These are phyloP conservation scores for Hemileia vastatrix DNA, from an alignment of 1,284 basidiomycete species.

Conservation along the genomic window DNA sequence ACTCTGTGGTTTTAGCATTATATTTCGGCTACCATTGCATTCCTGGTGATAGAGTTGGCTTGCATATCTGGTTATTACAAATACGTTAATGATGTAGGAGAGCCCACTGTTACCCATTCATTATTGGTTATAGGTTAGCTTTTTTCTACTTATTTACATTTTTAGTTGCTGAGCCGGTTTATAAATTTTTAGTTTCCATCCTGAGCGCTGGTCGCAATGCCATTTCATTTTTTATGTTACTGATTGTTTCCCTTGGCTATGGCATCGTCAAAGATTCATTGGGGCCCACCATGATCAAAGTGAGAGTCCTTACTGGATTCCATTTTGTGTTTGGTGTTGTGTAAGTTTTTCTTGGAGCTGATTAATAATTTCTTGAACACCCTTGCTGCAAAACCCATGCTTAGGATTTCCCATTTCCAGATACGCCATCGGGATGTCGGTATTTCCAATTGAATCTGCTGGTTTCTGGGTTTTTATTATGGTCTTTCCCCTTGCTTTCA, in stretches of 20 bases:
- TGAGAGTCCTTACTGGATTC: slow-evolving; percentile 62
- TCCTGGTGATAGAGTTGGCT: slow-evolving; percentile 87
- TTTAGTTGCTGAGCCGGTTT: neutral
- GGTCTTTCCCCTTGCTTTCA: slow-evolving; percentile 86
- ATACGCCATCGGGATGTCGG: slow-evolving; percentile 83
- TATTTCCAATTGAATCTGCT: slow-evolving; percentile 66
- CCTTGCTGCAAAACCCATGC: slow-evolving; percentile 1
- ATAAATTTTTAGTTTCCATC: slow-evolving; percentile 57
- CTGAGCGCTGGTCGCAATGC: slow-evolving; percentile 88
- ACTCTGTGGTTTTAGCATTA: slow-evolving; percentile 60
- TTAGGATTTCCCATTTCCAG: slow-evolving; percentile 46
- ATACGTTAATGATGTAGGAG: slow-evolving; percentile 80
- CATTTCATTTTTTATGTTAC: slow-evolving; percentile 84
- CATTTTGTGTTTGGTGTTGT: slow-evolving; percentile 84
- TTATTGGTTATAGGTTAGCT: slow-evolving; percentile 40
- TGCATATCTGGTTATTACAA: slow-evolving; percentile 77
- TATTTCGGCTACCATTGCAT: slow-evolving; percentile 76
- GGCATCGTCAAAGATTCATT: slow-evolving; percentile 50
- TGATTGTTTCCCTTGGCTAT: slow-evolving; percentile 57
- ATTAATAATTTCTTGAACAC: slow-evolving; percentile 28
- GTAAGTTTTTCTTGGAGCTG: slow-evolving; percentile 47
- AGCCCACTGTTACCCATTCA: slow-evolving; percentile 50
- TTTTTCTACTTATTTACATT: slow-evolving; percentile 55
- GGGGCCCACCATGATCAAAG: slow-evolving; percentile 66
- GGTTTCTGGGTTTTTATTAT: slow-evolving; percentile 50